phyloP scores from a whole-genome alignment of 306 rosid genomes.

The Mimosa pudica region DNA sequence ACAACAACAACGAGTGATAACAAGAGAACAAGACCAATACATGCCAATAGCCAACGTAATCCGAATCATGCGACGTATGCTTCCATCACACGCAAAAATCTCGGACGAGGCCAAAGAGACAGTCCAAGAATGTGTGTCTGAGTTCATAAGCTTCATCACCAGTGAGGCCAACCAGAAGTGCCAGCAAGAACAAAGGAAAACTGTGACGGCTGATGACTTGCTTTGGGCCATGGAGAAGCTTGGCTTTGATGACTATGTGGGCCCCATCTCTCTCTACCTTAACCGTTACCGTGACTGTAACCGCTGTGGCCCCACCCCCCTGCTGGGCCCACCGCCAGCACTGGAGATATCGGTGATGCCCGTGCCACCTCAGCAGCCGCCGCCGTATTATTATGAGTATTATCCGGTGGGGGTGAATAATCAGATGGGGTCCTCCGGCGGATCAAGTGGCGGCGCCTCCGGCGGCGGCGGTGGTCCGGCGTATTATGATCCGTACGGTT shows the following conservation, averaged over 20 bases:
- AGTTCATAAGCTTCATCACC: constrained; percentile 65
- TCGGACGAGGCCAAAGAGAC: constrained; percentile 73
- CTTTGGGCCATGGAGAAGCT: constrained; percentile 63
- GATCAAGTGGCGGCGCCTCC: background rate
- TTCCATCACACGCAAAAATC: constrained; percentile 61
- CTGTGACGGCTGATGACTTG: constrained; percentile 63
- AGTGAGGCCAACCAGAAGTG: constrained; percentile 70
- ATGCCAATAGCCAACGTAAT: constrained; percentile 68
- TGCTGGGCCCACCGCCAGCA: background rate
- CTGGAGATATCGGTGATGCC: background rate
- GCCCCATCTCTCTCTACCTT: constrained; percentile 47
- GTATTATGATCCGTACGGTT: background rate
- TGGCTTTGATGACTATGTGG: constrained; percentile 60
- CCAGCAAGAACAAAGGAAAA: constrained; percentile 58
- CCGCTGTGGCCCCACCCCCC: background rate
- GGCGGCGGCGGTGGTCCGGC: background rate
- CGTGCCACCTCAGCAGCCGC: background rate
- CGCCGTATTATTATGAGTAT: background rate
- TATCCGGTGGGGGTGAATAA: background rate
- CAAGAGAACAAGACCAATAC: constrained; percentile 60
- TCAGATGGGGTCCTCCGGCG: constrained; percentile 12
- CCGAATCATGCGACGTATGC: constrained; percentile 60
- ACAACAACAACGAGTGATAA: too few relatives aligned
- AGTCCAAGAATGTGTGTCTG: constrained; percentile 63
- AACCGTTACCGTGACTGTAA: constrained; percentile 45